These are phyloP conservation scores for Rutidosis leptorrhynchoides DNA, from an alignment of 129 eudicot genomes.

Conservation along the genomic window DNA sequence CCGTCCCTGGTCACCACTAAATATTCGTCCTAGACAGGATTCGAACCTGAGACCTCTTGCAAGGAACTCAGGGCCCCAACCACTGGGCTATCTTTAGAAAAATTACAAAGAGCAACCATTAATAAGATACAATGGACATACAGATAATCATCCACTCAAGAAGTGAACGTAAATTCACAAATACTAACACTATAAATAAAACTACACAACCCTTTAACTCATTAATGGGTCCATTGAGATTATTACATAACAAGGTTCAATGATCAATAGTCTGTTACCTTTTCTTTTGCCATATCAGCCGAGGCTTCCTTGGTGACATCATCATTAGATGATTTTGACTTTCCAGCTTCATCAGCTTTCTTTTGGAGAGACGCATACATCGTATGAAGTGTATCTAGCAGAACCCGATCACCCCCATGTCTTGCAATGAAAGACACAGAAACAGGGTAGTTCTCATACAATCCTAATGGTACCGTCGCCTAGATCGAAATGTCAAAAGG, in stretches of 20 bases:
- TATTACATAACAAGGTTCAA: not conserved
- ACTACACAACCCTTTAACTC: too few species aligned
- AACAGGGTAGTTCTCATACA: slow-evolving; percentile 67
- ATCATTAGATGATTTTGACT: slow-evolving; percentile 44
- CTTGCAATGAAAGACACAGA: slow-evolving; percentile 78
- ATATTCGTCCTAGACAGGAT: too few species aligned
- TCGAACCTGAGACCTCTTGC: too few species aligned
- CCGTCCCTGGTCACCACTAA: too few species aligned
- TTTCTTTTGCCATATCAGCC: slow-evolving; percentile 92
- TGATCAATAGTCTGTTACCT: slow-evolving; percentile 39
- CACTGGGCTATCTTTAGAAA: too few species aligned
- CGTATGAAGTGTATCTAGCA: slow-evolving; percentile 60
- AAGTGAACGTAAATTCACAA: not conserved
- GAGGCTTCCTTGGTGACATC: slow-evolving; percentile 57
- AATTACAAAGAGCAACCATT: not conserved
- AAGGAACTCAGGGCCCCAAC: too few species aligned
- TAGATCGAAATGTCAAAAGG: slow-evolving; percentile 19
- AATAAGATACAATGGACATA: not conserved
- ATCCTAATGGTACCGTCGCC: slow-evolving; percentile 73
- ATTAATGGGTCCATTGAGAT: not conserved
- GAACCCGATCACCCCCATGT: slow-evolving; percentile 87
- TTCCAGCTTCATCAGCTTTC: slow-evolving; percentile 49
- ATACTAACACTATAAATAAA: not conserved
- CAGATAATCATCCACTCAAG: not conserved
- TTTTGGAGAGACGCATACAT: slow-evolving; percentile 58